Evolutionary conservation across 2,329 filamentous ascomycete species (phyloP).

Genomic region (Phaeosphaeria sp.): DNA sequence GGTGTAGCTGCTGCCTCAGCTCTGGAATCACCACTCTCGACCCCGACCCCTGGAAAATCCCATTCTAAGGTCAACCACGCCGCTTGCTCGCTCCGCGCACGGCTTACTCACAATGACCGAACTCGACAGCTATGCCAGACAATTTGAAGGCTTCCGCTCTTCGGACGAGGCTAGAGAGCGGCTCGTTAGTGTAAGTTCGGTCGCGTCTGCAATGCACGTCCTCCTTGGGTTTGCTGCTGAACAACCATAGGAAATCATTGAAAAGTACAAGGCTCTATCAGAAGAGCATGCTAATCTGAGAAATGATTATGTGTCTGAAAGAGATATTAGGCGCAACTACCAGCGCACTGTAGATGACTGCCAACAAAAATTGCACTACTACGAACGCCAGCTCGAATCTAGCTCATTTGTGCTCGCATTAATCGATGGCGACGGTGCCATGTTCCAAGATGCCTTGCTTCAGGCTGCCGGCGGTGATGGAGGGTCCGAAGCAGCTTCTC

Average conservation of each 20-base stretch:
- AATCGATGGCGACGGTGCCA: constrained; percentile 58
- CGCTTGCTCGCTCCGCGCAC: neutral
- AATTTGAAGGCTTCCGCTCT: constrained; percentile 42
- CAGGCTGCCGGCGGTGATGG: constrained; percentile 49
- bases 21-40: neutral
- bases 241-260: constrained; percentile 35
- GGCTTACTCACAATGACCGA: constrained; percentile 17
- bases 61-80: neutral
- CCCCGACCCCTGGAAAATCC: neutral
- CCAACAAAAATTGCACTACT: constrained; percentile 24
- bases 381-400: constrained; percentile 35
- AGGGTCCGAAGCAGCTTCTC: constrained; percentile 55
- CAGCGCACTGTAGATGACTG: constrained; percentile 32
- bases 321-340: constrained; percentile 39
- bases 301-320: constrained; percentile 41
- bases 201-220: constrained; percentile 5
- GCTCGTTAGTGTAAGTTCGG: constrained; percentile 36
- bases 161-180: constrained; percentile 47
- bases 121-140: constrained; percentile 29
- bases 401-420: constrained; percentile 55
- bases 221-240: constrained; percentile 23
- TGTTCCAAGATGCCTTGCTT: constrained; percentile 55
- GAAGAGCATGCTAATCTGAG: constrained; percentile 34
- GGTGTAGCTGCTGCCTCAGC: constrained; percentile 15
- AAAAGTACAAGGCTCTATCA: constrained; percentile 31